Evolutionary conservation across 73 alveolate genomes (phyloP).

Genomic region (Effrenium voratum): DNA sequence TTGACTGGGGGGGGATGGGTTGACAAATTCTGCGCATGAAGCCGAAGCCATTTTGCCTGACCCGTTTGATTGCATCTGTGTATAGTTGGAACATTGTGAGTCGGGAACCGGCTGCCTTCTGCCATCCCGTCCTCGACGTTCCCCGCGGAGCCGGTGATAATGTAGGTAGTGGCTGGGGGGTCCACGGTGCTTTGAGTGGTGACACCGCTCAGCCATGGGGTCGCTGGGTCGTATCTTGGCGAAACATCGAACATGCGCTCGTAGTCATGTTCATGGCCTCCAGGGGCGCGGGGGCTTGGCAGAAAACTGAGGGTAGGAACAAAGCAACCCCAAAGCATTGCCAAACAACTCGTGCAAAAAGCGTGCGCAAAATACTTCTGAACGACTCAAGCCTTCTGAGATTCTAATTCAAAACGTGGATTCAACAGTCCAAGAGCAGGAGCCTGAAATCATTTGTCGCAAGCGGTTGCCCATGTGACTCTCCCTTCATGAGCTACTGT

Average conservation of each 20-base stretch:
- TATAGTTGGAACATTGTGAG: no score
- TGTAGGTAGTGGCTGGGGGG: constrained; percentile 67
- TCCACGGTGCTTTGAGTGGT: constrained; percentile 69
- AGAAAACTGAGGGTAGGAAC: neutral
- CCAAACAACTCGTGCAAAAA: neutral
- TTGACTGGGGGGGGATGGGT: no score
- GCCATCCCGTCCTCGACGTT: constrained; percentile 24
- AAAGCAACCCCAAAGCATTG: neutral
- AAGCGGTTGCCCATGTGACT: no score
- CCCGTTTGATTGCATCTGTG: no score
- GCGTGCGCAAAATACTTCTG: neutral
- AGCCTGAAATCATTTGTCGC: no score
- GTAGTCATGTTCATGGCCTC: constrained; percentile 76
- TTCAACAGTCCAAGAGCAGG: no score
- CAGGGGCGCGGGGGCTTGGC: neutral
- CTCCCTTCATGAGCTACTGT: neutral
- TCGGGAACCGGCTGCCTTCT: no score
- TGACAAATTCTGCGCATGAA: no score
- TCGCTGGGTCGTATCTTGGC: constrained; percentile 22
- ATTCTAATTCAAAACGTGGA: no score
- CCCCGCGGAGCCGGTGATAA: constrained; percentile 70
- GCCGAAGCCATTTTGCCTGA: no score
- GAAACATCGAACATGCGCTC: constrained; percentile 76
- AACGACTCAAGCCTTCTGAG: no score
- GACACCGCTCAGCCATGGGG: constrained; percentile 61